These are phyloP conservation scores for Cicer cuneatum DNA, from an alignment of 306 rosid species.

Conservation along the genomic window DNA sequence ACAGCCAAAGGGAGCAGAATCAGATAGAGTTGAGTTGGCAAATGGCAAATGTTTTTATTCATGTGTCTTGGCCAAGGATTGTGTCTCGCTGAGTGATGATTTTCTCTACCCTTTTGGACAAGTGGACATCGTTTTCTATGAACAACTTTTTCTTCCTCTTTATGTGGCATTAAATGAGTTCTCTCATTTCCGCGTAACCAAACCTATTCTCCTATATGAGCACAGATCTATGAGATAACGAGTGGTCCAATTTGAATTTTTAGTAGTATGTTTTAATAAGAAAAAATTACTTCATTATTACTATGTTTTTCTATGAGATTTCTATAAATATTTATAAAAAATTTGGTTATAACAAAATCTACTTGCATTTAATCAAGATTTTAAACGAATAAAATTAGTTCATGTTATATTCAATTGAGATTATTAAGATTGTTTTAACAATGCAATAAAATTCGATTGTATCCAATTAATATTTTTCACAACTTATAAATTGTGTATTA, in stretches of 20 bases:
- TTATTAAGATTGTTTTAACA: too few species aligned
- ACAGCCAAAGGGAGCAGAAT: constrained; percentile 11
- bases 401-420: too few species aligned
- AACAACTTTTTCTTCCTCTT: constrained; percentile 25
- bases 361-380: too few species aligned
- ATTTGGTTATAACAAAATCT: too few species aligned
- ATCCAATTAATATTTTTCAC: too few species aligned
- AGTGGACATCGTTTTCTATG: constrained; percentile 41
- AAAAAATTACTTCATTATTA: neutral
- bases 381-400: too few species aligned
- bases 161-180: constrained; percentile 13
- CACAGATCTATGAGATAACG: neutral
- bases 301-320: neutral
- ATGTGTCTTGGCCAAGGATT: constrained; percentile 35
- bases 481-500: too few species aligned
- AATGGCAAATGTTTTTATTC: constrained; percentile 7
- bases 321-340: too few species aligned
- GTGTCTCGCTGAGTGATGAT: neutral
- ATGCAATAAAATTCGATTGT: too few species aligned
- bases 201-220: constrained; percentile 6
- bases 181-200: constrained; percentile 16
- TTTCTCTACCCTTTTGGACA: constrained; percentile 22
- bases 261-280: neutral
- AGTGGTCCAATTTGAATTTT: constrained; percentile 18
- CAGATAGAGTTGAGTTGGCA: constrained; percentile 44